Conservation (phyloP, 345 rosid species). For the Carallia pectinifolia region DNA sequence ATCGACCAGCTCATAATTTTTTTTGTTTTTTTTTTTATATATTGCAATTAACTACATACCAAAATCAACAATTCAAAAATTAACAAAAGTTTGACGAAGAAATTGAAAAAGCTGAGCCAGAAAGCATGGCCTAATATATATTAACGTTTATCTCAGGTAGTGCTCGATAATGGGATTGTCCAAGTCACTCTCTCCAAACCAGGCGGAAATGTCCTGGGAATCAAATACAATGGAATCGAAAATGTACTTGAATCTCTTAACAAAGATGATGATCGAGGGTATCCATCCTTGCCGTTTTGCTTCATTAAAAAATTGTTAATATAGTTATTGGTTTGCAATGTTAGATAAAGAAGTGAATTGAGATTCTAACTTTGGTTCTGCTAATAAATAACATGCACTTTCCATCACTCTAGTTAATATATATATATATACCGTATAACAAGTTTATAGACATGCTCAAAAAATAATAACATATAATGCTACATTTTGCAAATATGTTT, state of each 20-base stretch:
- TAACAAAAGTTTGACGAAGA: too few species aligned
- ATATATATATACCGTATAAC: background rate
- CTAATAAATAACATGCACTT: too few species aligned
- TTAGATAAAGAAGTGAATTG: background rate
- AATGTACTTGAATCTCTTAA: slow-evolving; percentile 49
- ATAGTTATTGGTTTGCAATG: background rate
- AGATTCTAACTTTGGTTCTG: too few species aligned
- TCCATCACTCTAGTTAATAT: background rate
- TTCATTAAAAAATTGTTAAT: background rate
- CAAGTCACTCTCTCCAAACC: slow-evolving; percentile 61
- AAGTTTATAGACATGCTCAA: too few species aligned
- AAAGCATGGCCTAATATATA: too few species aligned
- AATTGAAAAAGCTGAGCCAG: too few species aligned
- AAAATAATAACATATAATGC: too few species aligned
- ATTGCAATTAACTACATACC: too few species aligned
- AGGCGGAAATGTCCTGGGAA: slow-evolving; percentile 53
- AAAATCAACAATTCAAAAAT: too few species aligned
- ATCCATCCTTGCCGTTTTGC: background rate
- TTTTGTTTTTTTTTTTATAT: too few species aligned
- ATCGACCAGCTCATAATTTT: too few species aligned
- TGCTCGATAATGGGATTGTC: slow-evolving; percentile 66
- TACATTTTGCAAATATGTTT: too few species aligned
- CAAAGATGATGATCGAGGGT: slow-evolving; percentile 56
- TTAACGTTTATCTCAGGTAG: slow-evolving; percentile 36
- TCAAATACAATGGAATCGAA: slow-evolving; percentile 55